A percentile compares a stretch with the other conserved stretches of the same genome.
phyloP scores from a whole-genome alignment of 805 yeast species.

The Saccharomyces cerevisiae region DNA sequence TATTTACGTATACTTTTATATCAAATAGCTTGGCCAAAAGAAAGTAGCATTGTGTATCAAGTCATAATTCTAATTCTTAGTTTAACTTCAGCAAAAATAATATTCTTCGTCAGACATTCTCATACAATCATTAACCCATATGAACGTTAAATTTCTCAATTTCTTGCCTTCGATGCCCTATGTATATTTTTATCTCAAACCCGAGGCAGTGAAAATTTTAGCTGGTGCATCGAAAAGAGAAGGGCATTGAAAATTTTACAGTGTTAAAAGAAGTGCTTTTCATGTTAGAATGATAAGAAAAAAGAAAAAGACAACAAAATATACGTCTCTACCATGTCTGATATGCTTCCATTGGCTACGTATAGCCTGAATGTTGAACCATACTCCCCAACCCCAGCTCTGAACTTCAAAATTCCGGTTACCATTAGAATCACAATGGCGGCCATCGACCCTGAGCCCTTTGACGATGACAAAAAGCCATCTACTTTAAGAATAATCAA shows the following conservation, averaged over 20 bases:
- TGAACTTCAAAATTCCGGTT: conserved; percentile 78
- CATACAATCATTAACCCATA: background rate
- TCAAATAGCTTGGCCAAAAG: background rate
- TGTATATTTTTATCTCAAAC: background rate
- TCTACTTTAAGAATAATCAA: conserved; percentile 85
- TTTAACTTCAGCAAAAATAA: background rate
- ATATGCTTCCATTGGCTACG: conserved; percentile 75
- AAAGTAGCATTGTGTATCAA: background rate
- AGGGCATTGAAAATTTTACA: background rate
- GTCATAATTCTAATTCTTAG: background rate
- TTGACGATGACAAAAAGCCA: conserved; percentile 76
- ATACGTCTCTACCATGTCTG: conserved; percentile 42
- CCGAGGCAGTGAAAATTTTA: background rate
- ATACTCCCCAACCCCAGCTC: conserved; percentile 79
- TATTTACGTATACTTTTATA: no score
- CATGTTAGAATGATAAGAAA: background rate
- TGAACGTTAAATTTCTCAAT: no score
- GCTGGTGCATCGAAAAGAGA: background rate
- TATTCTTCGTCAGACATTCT: background rate
- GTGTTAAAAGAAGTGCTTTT: background rate
- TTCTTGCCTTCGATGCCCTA: background rate
- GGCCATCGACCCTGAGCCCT: conserved; percentile 79
- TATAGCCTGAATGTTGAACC: conserved; percentile 82
- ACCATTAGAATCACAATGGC: conserved; percentile 90
- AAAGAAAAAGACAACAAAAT: background rate